Evolutionary conservation across 2,329 filamentous ascomycete genomes (phyloP), one percentile per base, ranked within the genome.

Genomic region (Microsporum ferrugineum): DNA sequence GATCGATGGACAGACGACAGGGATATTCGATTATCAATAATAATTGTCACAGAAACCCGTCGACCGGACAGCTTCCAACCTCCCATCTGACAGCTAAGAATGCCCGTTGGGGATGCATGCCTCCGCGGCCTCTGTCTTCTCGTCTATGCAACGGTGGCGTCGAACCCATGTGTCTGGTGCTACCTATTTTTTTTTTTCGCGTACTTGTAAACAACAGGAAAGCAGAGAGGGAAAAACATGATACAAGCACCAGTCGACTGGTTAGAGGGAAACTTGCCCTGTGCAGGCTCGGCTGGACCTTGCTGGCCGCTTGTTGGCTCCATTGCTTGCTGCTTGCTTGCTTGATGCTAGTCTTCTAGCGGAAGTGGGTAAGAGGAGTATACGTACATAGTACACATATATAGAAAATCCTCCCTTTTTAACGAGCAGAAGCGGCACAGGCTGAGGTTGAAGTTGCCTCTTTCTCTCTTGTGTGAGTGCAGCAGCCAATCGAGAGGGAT

Each of bases 11-110:
- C 27, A 5, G 27, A 10, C n/a, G 29, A 27, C 49, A 53, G 49
- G 49, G 49, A n/a, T 53, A 27, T 10, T 27, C 49, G 29, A 53
- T 53, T 53, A 53, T 53, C 49, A 53, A 53, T 53, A 53, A 53
- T 53, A 53, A 53, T 53, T 53, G 47, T 53, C 47, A 53, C 47
- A 33, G 47, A 53, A 53, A 53, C 47, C 17, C 29, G 27, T 12
- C 29, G 31, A 8, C n/a, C 45, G 17, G 39, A 36, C 34, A 36
- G 34, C 39, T 43, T 43, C 10, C 17, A 43, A 12, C 14, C 45
- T 31, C 23, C 29, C 27, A 34, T 33, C 29, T 53, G 47, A 53
- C 31, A 53, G 39, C 17, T 17, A 17, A 17, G 14, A n/a, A 23
- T 23, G 17, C 17, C 27, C 27, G 47, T 53, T 53, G 47, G 47